Base-by-base conservation (phyloP, 345 rosid genomes). In the Pugionium dolabratum region DNA sequence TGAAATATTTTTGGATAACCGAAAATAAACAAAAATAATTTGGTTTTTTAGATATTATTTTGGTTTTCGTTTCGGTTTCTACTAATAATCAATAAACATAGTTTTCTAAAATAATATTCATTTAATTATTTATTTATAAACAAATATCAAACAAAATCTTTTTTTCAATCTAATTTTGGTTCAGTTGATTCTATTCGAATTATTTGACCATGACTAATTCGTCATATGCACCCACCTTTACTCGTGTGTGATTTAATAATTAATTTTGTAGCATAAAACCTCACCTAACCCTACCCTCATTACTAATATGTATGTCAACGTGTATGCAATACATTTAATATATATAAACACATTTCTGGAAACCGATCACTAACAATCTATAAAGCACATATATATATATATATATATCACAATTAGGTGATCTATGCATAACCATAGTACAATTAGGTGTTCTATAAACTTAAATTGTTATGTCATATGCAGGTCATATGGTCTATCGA, bases 191-290 rank as follows among this genome's bases (percentile, higher is more conserved):
- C 18, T 0, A 18, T 18, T 18, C 18, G 18, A 18, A 18, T 18
- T 18, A 18, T 18, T 18, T 18, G 18, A 18, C 18, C 18, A 0
- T 18, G 18, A 0, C 18, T 18, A 18, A 18, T 18, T 18, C 18
- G 18, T 59, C 69, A 9, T 30, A 54, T 54, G 34, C 63, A 54
- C 10, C 61, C 67, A 69, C 74, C 30, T 34, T 62, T 70, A 63
- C 44, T 26, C 51, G 75, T 54, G 57, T 54, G 36, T 54, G 34
- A 43, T 46, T 10, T 54, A 46, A 62, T 45, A 25, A 37, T 70
- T 46, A 8, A 0, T 36, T 45, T 61, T 52, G 4, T 11, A 25
- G 26, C 64, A 62, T 62, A 39, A 53, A 25, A 26, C 42, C 62
- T 43, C 43, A 61, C 10, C 49, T 10, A 62, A 53, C 62, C 69